Base-by-base conservation (phyloP, 192 early-diverging fungal species). In the Backusella tarrabulga region DNA sequence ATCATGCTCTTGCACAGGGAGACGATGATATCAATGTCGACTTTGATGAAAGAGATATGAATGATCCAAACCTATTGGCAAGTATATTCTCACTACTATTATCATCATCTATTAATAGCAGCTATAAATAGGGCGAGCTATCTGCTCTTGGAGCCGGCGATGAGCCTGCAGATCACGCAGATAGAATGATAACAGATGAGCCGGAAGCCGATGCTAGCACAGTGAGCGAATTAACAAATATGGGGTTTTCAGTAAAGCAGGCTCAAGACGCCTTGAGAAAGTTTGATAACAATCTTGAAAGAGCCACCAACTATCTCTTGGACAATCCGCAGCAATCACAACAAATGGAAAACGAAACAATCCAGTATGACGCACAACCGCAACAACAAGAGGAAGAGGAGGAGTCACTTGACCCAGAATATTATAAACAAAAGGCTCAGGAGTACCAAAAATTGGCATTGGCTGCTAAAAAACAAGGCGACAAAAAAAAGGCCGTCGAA, bases 231-330 rank as follows among this genome's bases (percentile, higher is more conserved):
- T 76, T 95, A 32, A 83, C 88, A 41, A 88, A 85, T 68, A 93
- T 95, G 92, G 93, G 93, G 1, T 95, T 95, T 77, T 85, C 88
- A 8, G 83, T 84, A 23, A 79, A 87, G 5, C 92, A 93, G 80
- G 91, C 92, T 21, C 84, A 87, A 42, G 86, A 88, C 17, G 92
- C 93, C 1, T 83, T 95, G 36, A 86, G 89, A 42, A 89, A 85
- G 84, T 91, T 87, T 77, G 92, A 93, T 60, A 87, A 93, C 74
- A 90, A 95, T 80, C 81, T 91, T 19, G 86, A 91, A 72, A 88
- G 89, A 81, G 93, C 93, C 0, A 89, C 91, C 72, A 93, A 95
- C 79, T 91, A 91, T 76, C 82, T 95, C 34, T 81, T 95, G 56
- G 92, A 93, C 81, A 38, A 40, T 35, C 50, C 69, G 15, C 32